A percentile compares a stretch with the other conserved stretches of the same genome.
Evolutionary conservation across 1,139 yeast genomes (phyloP).

Genomic region (Saccharomyces hybrid): DNA sequence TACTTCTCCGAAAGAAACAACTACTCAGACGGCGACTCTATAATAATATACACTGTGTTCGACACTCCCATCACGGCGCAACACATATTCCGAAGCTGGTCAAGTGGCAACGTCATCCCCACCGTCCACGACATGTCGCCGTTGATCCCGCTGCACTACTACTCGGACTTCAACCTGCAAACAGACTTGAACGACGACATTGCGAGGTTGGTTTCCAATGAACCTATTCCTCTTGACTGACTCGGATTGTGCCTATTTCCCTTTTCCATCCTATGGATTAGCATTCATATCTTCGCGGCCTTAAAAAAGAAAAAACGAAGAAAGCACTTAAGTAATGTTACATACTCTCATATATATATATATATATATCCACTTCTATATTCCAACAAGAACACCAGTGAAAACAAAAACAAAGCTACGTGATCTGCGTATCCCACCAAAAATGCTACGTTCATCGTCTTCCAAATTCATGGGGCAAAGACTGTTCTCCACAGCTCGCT

Average conservation of each 20-base stretch:
- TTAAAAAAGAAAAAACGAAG: not conserved
- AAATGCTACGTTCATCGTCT: not conserved
- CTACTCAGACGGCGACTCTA: not conserved
- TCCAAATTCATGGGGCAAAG: not conserved
- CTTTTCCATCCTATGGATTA: not conserved
- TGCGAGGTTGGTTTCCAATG: not conserved
- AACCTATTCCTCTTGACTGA: not conserved
- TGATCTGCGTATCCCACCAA: not conserved
- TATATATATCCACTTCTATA: not conserved
- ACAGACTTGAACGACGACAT: not conserved
- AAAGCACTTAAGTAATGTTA: not conserved
- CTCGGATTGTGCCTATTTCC: not conserved
- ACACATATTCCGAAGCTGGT: not conserved
- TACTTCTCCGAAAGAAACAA: constrained; percentile 8
- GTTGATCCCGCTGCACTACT: not conserved
- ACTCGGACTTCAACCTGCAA: not conserved
- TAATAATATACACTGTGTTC: constrained; percentile 7
- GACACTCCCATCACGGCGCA: constrained; percentile 2
- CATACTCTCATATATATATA: not conserved
- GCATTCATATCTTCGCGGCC: not conserved
- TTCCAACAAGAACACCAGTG: not conserved
- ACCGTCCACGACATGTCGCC: constrained; percentile 2
- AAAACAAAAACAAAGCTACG: not conserved
- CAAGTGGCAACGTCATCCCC: not conserved
- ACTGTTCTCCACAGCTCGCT: not conserved